Evolutionary conservation across 2,329 filamentous ascomycete genomes (phyloP), one percentile per base, ranked within the genome.

Genomic region (Aspergillus proliferans): DNA sequence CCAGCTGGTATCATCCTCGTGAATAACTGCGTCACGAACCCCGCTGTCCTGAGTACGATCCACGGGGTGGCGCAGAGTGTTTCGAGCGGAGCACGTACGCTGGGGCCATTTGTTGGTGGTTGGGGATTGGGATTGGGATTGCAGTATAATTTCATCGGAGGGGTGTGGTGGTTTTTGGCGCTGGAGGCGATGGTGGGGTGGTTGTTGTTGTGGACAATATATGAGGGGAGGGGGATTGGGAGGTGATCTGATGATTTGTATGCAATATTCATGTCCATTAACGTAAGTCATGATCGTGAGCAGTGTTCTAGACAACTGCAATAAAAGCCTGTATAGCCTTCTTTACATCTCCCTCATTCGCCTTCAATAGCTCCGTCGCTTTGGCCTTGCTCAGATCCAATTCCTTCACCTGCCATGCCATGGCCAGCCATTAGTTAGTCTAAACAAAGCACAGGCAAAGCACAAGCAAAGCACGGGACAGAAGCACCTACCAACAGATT

Each of bases 191-290:
- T 76, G 6, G 46, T 81, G 5, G 82, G 82, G 0, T 85, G 81
- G 63, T 62, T 75, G 2, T 74, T 82, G 9, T 77, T 80, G 2
- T 77, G 82, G 66, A 75, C 76, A 49, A 80, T 87, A n/a, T 73
- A 81, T 34, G 84, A 87, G 58, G 84, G 83, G 0, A 78, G 70
- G 51, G 82, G 82, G 2, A 81, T 84, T 63, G 81, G 84, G 64
- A 77, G 50, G 28, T 60, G 49, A 43, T 61, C 58, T 30, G 45
- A 47, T 21, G 38, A 12, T 15, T 10, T 12, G 26, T 30, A 10
- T 22, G 22, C 22, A 22, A 22, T 22, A 4, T 22, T 12, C 26
- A 30, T 30, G 45, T 14, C 39, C 19, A 8, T 38, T 8, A 18
- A 38, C 34, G 34, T 38, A 18, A 33, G 42, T 44, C 42, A 33